Evolutionary conservation across 495 filamentous ascomycete species (phyloP).

Genomic region (Podospora conica): DNA sequence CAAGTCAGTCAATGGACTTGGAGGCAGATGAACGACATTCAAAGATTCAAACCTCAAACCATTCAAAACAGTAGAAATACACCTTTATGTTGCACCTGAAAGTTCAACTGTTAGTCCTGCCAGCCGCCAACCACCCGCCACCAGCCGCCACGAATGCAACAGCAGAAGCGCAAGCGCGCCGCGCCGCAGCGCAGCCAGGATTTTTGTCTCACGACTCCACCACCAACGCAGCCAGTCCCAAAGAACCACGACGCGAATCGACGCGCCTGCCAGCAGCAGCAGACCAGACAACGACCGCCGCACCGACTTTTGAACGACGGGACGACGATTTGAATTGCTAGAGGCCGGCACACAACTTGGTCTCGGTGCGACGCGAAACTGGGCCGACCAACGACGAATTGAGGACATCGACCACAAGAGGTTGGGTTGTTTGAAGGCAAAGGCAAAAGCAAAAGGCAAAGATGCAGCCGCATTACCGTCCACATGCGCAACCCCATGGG

Average conservation of each 20-base stretch:
- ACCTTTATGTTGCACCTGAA: not conserved
- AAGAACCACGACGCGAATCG: slow-evolving; percentile 14
- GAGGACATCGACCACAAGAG: not conserved
- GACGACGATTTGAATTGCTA: not conserved
- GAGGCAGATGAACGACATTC: not conserved
- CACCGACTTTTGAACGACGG: not conserved
- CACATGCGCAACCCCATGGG: slow-evolving; percentile 40
- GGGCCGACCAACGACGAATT: not conserved
- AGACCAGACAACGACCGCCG: not conserved
- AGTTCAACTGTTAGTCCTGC: not conserved
- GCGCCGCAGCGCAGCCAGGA: not conserved
- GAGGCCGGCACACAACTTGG: not conserved
- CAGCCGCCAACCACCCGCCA: not conserved
- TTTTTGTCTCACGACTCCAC: slow-evolving; percentile 7
- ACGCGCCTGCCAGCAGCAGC: slow-evolving; percentile 4
- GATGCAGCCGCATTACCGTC: slow-evolving; percentile 46
- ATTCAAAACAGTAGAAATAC: not conserved
- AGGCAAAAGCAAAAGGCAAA: slow-evolving; percentile 8
- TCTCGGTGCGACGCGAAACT: not conserved
- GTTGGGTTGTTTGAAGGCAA: slow-evolving; percentile 1
- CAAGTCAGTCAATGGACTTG: too few relatives aligned
- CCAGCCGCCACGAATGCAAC: not conserved
- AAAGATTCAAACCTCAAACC: not conserved
- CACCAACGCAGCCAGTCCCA: slow-evolving; percentile 3
- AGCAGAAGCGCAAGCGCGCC: not conserved